Percentiles rank a stretch among this genome's conserved stretches.
These are phyloP conservation scores for Mangifera indica DNA, from an alignment of 345 rosid genomes.

Conservation along the genomic window DNA sequence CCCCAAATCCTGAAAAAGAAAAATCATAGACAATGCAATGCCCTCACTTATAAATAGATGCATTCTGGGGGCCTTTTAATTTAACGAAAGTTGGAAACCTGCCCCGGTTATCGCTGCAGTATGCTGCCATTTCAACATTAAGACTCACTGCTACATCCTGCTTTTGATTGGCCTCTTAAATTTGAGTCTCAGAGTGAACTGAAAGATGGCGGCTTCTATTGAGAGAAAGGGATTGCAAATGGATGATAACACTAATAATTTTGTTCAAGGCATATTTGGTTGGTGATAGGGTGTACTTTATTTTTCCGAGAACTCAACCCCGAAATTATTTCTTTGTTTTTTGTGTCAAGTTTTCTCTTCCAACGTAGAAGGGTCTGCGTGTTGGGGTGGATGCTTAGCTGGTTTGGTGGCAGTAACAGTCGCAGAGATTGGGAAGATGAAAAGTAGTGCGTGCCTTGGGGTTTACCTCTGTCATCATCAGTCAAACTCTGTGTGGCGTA, in stretches of 20 bases:
- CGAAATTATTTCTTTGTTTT: too few species aligned
- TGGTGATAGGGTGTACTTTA: too few species aligned
- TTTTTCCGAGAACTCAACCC: too few species aligned
- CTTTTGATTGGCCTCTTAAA: background rate
- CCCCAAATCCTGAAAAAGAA: background rate
- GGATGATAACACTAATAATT: too few species aligned
- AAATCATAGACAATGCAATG: background rate
- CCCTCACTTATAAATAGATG: background rate
- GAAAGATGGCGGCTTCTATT: too few species aligned
- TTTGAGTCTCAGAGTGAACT: background rate
- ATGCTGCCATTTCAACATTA: background rate
- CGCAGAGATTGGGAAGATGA: slow-evolving; percentile 14
- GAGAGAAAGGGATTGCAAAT: too few species aligned
- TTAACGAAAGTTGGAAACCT: background rate
- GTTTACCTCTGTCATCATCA: slow-evolving; percentile 24
- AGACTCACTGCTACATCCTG: background rate
- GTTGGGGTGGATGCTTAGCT: background rate
- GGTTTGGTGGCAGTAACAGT: background rate
- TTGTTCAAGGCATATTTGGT: too few species aligned
- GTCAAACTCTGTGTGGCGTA: background rate
- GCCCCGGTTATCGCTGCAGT: slow-evolving; percentile 26
- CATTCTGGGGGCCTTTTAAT: background rate
- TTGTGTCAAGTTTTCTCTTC: background rate
- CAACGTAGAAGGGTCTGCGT: background rate
- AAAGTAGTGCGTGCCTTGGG: slow-evolving; percentile 46